Conservation (phyloP, 768 basidiomycete genomes). For the Psilocybe azurescens region DNA sequence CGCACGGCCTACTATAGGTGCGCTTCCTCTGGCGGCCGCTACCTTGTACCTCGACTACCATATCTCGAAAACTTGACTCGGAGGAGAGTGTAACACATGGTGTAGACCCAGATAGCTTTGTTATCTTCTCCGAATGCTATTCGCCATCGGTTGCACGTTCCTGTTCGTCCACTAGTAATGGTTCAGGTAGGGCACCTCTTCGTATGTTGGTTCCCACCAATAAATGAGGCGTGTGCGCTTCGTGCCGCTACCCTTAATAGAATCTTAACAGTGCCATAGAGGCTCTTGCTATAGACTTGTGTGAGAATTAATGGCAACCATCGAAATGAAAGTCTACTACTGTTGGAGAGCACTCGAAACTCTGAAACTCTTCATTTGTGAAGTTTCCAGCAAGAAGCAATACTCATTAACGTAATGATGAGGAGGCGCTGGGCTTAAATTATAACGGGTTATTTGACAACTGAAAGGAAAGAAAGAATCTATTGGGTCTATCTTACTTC, state of each 20-base stretch:
- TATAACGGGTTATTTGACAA: background rate
- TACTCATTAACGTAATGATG: background rate
- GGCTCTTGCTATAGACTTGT: background rate
- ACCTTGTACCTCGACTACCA: background rate
- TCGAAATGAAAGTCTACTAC: background rate
- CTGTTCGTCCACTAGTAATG: background rate
- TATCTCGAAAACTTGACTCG: background rate
- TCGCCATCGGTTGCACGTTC: background rate
- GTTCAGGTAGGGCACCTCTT: background rate
- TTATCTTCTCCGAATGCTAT: background rate
- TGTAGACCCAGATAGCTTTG: background rate
- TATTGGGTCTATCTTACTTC: background rate
- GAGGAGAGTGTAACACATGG: background rate
- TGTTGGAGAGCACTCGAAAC: background rate
- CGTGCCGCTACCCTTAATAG: background rate
- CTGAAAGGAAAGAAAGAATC: background rate
- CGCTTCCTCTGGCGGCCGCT: constrained; percentile 3
- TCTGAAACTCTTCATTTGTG: background rate
- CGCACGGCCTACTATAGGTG: background rate
- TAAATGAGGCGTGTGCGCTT: background rate
- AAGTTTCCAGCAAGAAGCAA: background rate
- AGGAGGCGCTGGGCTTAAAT: background rate
- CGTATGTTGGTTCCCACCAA: background rate
- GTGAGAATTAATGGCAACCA: background rate
- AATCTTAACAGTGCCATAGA: background rate